phyloP scores from a whole-genome alignment of 176 grass and related monocot genomes.

The Avena sativa region DNA sequence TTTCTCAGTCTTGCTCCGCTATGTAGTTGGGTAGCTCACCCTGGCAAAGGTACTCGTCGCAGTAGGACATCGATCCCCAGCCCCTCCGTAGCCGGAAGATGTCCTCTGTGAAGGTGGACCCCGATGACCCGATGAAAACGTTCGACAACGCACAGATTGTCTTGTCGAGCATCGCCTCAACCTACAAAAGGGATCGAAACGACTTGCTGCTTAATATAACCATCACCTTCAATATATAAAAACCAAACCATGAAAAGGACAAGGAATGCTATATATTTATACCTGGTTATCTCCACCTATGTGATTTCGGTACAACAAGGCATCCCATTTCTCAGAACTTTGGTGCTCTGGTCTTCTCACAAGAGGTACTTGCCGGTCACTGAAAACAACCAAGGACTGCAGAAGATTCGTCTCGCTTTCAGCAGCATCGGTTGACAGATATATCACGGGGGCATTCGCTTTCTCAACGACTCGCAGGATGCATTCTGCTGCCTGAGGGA shows the following conservation, averaged over 20 bases:
- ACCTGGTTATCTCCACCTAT: slow-evolving; percentile 78
- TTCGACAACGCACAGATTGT: slow-evolving; percentile 84
- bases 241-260: not conserved
- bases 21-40: slow-evolving; percentile 82
- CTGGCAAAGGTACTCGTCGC: slow-evolving; percentile 95
- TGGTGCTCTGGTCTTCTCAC: slow-evolving; percentile 82
- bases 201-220: slow-evolving; percentile 7
- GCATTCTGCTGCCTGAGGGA: slow-evolving; percentile 93
- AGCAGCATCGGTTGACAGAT: slow-evolving; percentile 91
- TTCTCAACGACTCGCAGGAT: slow-evolving; percentile 68
- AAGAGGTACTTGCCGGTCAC: slow-evolving; percentile 79
- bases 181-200: slow-evolving; percentile 37
- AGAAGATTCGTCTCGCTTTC: slow-evolving; percentile 76
- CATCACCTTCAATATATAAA: not conserved
- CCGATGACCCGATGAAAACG: slow-evolving; percentile 83
- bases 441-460: slow-evolving; percentile 77
- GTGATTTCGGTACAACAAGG: slow-evolving; percentile 83
- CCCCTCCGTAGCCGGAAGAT: slow-evolving; percentile 73
- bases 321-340: slow-evolving; percentile 88
- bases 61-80: slow-evolving; percentile 79
- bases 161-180: slow-evolving; percentile 97
- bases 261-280: not conserved
- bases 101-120: slow-evolving; percentile 95
- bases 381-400: slow-evolving; percentile 70
- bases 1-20: slow-evolving; percentile 63